Conservation (phyloP, 768 basidiomycete species). For the Mycena chlorophos region DNA sequence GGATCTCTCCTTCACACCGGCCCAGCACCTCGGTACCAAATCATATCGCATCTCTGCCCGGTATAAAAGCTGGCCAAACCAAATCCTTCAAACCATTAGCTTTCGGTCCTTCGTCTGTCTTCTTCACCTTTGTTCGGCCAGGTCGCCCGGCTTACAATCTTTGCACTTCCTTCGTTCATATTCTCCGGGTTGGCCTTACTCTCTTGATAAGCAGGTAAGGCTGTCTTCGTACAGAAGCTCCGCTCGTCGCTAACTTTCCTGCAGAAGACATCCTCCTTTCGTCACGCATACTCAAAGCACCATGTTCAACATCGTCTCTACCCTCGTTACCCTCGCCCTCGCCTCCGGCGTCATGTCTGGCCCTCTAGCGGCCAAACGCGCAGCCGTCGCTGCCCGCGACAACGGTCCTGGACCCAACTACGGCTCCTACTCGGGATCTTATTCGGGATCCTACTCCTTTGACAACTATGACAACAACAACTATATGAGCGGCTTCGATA, state of each 20-base stretch:
- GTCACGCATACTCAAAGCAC: constrained; percentile 25
- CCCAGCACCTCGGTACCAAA: constrained; percentile 20
- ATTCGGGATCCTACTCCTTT: too few species aligned
- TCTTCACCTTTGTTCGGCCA: constrained; percentile 33
- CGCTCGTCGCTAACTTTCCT: background rate
- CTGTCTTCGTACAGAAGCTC: background rate
- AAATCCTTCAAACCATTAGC: constrained; percentile 8
- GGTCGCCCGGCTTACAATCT: constrained; percentile 36
- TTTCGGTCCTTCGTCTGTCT: constrained; percentile 32
- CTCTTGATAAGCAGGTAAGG: constrained; percentile 30
- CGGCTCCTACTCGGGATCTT: too few species aligned
- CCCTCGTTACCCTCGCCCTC: constrained; percentile 32
- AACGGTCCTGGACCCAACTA: too few species aligned
- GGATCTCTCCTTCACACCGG: background rate
- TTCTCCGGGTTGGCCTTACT: constrained; percentile 27
- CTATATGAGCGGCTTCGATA: constrained; percentile 39
- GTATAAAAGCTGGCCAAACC: constrained; percentile 13
- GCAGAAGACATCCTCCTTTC: constrained; percentile 23
- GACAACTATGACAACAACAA: constrained; percentile 21
- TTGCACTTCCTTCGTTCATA: constrained; percentile 22
- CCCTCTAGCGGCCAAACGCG: constrained; percentile 26
- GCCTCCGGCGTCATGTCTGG: constrained; percentile 30
- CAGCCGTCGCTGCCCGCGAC: too few species aligned
- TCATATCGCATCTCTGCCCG: background rate
- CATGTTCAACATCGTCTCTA: constrained; percentile 38